These are phyloP conservation scores for Colletotrichum sojae DNA, from an alignment of 2,329 filamentous ascomycete species.

Conservation along the genomic window DNA sequence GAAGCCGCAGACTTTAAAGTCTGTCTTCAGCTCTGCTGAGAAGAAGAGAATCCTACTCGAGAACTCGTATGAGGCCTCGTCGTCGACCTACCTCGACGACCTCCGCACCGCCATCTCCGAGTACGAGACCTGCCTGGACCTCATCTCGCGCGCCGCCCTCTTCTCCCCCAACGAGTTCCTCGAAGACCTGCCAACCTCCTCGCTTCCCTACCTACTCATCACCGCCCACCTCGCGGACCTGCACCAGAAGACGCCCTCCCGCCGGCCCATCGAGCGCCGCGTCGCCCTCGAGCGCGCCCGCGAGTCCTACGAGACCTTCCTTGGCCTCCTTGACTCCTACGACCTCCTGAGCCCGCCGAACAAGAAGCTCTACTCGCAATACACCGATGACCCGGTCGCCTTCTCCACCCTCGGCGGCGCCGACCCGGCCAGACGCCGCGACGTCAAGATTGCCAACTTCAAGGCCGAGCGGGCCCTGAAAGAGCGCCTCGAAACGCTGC, in stretches of 20 bases:
- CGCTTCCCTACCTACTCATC: slow-evolving; percentile 87
- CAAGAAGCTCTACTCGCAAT: slow-evolving; percentile 78
- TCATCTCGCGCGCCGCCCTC: slow-evolving; percentile 79
- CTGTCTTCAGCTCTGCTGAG: slow-evolving; percentile 66
- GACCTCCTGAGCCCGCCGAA: slow-evolving; percentile 77
- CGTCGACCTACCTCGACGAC: slow-evolving; percentile 74
- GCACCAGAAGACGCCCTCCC: slow-evolving; percentile 74
- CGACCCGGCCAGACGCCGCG: slow-evolving; percentile 77
- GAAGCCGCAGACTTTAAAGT: slow-evolving; percentile 65
- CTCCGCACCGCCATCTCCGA: slow-evolving; percentile 76
- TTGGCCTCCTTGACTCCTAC: slow-evolving; percentile 85
- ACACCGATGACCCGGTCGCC: slow-evolving; percentile 77
- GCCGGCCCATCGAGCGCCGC: slow-evolving; percentile 70
- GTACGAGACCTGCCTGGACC: slow-evolving; percentile 80
- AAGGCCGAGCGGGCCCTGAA: slow-evolving; percentile 89
- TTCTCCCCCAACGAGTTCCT: slow-evolving; percentile 93
- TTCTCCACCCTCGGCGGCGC: slow-evolving; percentile 77
- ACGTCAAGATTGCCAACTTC: slow-evolving; percentile 89
- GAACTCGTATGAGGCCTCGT: slow-evolving; percentile 74
- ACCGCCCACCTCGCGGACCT: slow-evolving; percentile 86
- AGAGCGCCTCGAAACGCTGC: slow-evolving; percentile 78
- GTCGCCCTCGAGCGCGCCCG: slow-evolving; percentile 74
- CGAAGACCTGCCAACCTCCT: slow-evolving; percentile 88
- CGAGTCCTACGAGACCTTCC: slow-evolving; percentile 81
- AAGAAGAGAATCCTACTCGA: slow-evolving; percentile 71